Evolutionary conservation across 805 yeast genomes (phyloP).

Genomic region (Ogataea pilisensis): DNA sequence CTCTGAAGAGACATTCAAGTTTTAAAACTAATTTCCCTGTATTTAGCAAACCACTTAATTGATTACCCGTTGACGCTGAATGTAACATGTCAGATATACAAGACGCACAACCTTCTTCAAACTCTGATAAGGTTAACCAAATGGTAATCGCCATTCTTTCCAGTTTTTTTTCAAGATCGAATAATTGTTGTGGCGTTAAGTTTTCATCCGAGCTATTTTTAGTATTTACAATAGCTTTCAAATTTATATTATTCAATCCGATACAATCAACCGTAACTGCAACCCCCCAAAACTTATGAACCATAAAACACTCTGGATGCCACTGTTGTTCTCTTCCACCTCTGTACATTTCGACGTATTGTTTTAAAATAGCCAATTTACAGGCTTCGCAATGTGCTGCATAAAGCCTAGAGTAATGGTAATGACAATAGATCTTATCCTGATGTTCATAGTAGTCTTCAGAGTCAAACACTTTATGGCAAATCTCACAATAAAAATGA

Average conservation of each 20-base stretch:
- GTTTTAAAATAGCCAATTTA: constrained; percentile 83
- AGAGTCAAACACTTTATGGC: constrained; percentile 83
- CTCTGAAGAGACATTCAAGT: constrained; percentile 71
- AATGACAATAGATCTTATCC: constrained; percentile 81
- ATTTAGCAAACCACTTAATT: constrained; percentile 58
- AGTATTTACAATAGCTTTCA: constrained; percentile 6
- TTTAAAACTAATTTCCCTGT: constrained; percentile 70
- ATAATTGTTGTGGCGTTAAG: constrained; percentile 44
- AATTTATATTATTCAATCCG: constrained; percentile 35
- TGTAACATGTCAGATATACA: constrained; percentile 90
- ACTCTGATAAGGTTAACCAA: constrained; percentile 85
- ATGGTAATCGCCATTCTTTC: constrained; percentile 56
- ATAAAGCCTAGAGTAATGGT: constrained; percentile 79
- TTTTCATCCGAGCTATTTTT: constrained; percentile 25
- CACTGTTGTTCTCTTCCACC: constrained; percentile 94
- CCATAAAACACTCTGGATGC: constrained; percentile 99
- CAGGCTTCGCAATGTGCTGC: constrained; percentile 95
- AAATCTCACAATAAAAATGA: constrained; percentile 88
- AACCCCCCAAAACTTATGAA: constrained; percentile 94
- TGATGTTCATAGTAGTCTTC: constrained; percentile 91
- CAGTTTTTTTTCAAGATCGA: constrained; percentile 58
- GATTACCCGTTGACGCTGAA: constrained; percentile 71
- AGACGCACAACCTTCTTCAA: constrained; percentile 86
- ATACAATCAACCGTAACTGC: constrained; percentile 60
- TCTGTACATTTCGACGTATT: constrained; percentile 85